Conservation (phyloP, 1,284 basidiomycete genomes). For the Rhodotorula sp. region DNA sequence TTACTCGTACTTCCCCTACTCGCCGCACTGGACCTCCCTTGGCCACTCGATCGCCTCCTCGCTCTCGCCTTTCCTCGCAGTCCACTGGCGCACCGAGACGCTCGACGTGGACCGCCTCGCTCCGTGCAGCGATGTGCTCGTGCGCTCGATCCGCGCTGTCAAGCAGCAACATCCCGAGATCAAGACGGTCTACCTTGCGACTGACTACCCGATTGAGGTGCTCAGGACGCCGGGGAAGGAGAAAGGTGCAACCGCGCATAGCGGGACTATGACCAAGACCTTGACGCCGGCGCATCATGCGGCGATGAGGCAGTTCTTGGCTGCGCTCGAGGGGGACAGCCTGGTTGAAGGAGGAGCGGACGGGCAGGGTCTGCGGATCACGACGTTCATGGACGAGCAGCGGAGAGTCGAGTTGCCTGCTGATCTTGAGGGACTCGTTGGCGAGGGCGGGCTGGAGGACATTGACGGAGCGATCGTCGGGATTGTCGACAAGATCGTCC, state of each 20-base stretch:
- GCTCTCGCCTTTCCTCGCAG: conserved; percentile 39
- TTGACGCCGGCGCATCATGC: conserved; percentile 42
- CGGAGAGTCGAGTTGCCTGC: conserved; percentile 9
- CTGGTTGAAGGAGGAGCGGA: conserved; percentile 1
- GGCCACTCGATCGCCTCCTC: conserved; percentile 30
- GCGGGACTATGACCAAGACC: conserved; percentile 42
- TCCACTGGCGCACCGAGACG: conserved; percentile 46
- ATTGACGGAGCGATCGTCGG: conserved; percentile 42
- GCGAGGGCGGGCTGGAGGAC: conserved; percentile 12
- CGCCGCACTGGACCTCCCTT: conserved; percentile 38
- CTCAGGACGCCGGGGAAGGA: conserved; percentile 13
- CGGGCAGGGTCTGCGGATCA: conserved; percentile 16
- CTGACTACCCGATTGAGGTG: conserved; percentile 44
- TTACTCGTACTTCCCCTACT: conserved; percentile 43
- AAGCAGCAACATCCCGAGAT: conserved; percentile 27
- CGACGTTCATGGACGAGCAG: conserved; percentile 18
- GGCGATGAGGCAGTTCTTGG: conserved; percentile 38
- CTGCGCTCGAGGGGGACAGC: conserved; percentile 9
- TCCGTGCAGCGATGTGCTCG: conserved; percentile 33
- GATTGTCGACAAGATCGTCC: conserved; percentile 44
- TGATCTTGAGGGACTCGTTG: conserved; percentile 1
- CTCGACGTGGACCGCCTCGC: conserved; percentile 31
- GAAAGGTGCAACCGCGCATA: conserved; percentile 26
- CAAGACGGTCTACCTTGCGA: conserved; percentile 43
- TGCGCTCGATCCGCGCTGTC: conserved; percentile 28